Evolutionary conservation across 768 basidiomycete species (phyloP), one percentile per base, ranked within the genome.

Genomic region (Tylopilus rubrobrunneus): DNA sequence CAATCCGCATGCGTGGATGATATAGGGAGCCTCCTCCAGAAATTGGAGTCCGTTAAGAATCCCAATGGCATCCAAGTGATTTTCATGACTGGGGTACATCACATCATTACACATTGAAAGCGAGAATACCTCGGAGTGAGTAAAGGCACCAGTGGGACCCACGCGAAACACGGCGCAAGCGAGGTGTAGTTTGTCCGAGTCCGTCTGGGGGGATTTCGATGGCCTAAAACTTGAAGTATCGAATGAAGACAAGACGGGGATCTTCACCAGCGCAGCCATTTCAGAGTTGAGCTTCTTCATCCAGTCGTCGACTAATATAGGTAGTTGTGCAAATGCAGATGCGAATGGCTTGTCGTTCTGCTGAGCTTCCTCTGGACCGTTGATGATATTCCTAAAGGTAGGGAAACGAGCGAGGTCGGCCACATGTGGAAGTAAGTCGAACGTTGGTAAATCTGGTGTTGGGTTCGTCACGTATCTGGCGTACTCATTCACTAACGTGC

Each of bases 391-490:
- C 31, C n/a, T 48, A 25, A 63, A 64, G 4, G 41, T 43, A 36
- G 63, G 41, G 21, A 62, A 48, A 2, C 47, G 45, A n/a, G 42
- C 15, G 31, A 62, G 28, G 33, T 64, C 57, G 12, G 21, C 52
- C 21, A 53, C 50, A 27, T 62, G 60, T n/a, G 63, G 62, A 9
- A 62, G 53, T 17, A 62, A 37, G 21, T 48, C 51, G 19, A 48
- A 37, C 8, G 23, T 31, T 10, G 34, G 56, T 12, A 49, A 25
- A 44, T 52, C 49, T 5, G 50, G 42, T 23, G 50, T 44, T 27
- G 56, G 45, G 21, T 25, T 11, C 17, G 19, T 59, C 37, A 59
- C 48, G 21, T 56, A 64, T 42, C 14, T 48, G 33, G 15, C 10
- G 42, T 65, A 65, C 47, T 50, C 51, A 1, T 14, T 11, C 7